Base-by-base conservation (phyloP, 305 asterid species). In the Ajuga reptans region DNA sequence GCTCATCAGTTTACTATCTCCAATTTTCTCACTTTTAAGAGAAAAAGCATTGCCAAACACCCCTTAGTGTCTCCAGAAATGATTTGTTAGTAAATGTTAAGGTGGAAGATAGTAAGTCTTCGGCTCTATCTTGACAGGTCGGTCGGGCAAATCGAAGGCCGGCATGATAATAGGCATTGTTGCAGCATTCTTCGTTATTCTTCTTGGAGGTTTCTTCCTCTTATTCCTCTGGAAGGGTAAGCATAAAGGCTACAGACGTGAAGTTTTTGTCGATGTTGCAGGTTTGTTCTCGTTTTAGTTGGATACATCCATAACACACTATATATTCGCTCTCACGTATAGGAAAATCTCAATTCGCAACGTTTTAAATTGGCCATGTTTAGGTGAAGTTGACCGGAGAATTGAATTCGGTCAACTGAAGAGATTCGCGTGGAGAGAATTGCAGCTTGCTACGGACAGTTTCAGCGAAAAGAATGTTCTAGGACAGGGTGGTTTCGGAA, bases 401-500 rank as follows among this genome's bases (percentile, higher is more conserved):
- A 90, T 93, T 41, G 95, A 85, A 79, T 93, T 90, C 39, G 99
- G 97, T 54, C 99, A 93, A 61, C 66, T 93, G 79, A 93, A 80
- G 86, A 93, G 99, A 84, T 90, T 93, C 39, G 49, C 94, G 17
- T 93, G 99, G 99, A 82, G 96, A 77, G 99, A 93, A 63, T 71
- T 93, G 84, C 96, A 93, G 80, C 80, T 89, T 14, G 96, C 98
- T 56, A 86, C 98, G 0, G 97, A 90, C 41, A 87, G 72, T 79
- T 93, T 93, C 76, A 89, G 84, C 34, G 97, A 93, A 72, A 87
- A 85, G 66, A 93, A 81, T 41, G 95, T 90, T 14, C 91, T 93
- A 36, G 98, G 98, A 60, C 95, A 88, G 80, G 98, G 98, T 12
- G 98, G 98, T 50, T 93, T 93, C 52, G 98, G 98, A 70, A 93